phyloP scores from a whole-genome alignment of 2,329 filamentous ascomycete species.

The Penicillium sp. region DNA sequence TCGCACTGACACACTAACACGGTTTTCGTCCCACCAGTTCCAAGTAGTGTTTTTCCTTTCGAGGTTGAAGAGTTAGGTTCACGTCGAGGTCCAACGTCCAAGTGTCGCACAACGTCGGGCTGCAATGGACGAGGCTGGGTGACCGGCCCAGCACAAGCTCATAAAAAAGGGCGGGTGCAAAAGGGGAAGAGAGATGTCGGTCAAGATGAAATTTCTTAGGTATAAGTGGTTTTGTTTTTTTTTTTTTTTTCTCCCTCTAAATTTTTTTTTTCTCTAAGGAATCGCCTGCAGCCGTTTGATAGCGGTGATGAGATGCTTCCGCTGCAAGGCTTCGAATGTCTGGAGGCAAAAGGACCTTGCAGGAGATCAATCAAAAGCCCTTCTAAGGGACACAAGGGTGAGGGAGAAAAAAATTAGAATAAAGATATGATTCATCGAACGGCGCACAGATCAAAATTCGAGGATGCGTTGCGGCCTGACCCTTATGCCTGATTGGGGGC shows the following conservation, averaged over 20 bases:
- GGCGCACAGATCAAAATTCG: constrained; percentile 24
- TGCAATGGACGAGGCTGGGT: constrained; percentile 28
- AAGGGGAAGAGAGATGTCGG: constrained; percentile 17
- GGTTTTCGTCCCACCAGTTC: neutral
- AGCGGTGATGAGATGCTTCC: constrained; percentile 18
- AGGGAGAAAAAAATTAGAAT: constrained; percentile 8
- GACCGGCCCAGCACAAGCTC: constrained; percentile 21
- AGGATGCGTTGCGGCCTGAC: constrained; percentile 30
- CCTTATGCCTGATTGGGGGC: constrained; percentile 27
- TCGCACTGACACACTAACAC: constrained; percentile 2
- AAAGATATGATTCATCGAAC: constrained; percentile 12
- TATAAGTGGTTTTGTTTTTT: constrained; percentile 7
- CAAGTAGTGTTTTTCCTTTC: neutral
- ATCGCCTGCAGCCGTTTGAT: constrained; percentile 16
- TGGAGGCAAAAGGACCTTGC: constrained; percentile 28
- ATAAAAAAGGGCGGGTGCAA: constrained; percentile 14
- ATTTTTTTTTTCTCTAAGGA: constrained; percentile 3
- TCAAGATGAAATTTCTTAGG: constrained; percentile 20
- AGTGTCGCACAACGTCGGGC: constrained; percentile 27
- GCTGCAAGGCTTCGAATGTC: constrained; percentile 28
- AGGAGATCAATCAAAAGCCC: constrained; percentile 22
- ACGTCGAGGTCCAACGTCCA: constrained; percentile 12
- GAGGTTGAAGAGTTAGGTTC: neutral
- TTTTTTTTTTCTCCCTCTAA: constrained; percentile 1
- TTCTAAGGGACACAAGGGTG: constrained; percentile 10